These are phyloP conservation scores for Chlamydomonas incerta DNA, from an alignment of 139 green algal genomes.

Conservation along the genomic window DNA sequence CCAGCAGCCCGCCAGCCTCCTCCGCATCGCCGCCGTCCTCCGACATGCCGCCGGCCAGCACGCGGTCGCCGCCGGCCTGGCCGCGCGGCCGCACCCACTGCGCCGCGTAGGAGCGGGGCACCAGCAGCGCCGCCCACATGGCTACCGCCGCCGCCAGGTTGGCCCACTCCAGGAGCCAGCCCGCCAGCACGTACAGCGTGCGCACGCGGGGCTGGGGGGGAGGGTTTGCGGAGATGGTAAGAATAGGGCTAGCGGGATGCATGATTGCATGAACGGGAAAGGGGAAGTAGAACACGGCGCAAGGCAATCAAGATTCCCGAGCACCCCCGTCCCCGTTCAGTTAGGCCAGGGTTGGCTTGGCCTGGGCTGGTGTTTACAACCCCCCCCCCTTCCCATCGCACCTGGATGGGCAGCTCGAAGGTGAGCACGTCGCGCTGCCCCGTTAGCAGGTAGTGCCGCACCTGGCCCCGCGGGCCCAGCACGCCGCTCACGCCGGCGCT, in stretches of 20 bases:
- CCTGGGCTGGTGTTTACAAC: too few species aligned
- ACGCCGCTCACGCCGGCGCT: constrained; percentile 46
- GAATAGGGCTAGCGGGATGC: too few species aligned
- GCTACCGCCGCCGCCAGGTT: constrained; percentile 28
- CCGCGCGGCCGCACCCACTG: neutral
- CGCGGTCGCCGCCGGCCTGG: too few species aligned
- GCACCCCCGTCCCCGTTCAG: too few species aligned
- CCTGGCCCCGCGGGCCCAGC: constrained; percentile 24
- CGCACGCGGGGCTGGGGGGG: too few species aligned
- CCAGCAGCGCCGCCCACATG: constrained; percentile 21
- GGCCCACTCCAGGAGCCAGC: constrained; percentile 37
- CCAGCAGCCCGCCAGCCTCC: neutral
- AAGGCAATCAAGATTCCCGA: too few species aligned
- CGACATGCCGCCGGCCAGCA: neutral
- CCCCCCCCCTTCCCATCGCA: too few species aligned
- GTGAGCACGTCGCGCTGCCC: neutral
- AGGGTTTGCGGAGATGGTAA: too few species aligned
- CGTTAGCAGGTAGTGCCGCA: neutral
- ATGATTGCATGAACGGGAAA: too few species aligned
- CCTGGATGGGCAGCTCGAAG: constrained; percentile 5
- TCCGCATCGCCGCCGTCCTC: neutral
- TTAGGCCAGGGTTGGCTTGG: too few species aligned
- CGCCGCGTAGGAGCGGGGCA: neutral
- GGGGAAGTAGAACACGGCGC: too few species aligned
- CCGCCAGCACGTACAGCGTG: neutral